phyloP scores from a whole-genome alignment of 2,329 filamentous ascomycete species.

The Hypoxylon sp. region DNA sequence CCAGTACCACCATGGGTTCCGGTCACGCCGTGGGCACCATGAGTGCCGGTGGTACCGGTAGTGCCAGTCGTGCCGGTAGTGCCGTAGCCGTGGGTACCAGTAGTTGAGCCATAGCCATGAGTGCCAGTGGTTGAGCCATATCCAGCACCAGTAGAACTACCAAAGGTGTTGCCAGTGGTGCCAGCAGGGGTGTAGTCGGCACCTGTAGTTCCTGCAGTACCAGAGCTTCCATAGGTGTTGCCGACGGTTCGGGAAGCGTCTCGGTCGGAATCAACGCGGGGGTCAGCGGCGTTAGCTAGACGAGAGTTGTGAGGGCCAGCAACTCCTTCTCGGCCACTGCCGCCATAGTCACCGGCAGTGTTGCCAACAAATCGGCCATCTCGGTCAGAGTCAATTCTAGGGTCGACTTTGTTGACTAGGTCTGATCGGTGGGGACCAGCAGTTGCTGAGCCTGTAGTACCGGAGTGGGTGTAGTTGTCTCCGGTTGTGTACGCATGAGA shows the following conservation, averaged over 20 bases:
- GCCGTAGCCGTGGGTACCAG: conserved; percentile 15
- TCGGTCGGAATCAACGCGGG: conserved; percentile 66
- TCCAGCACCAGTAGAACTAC: conserved; percentile 25
- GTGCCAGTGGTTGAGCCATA: conserved; percentile 50
- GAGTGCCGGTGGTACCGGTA: conserved; percentile 39
- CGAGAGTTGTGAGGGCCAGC: conserved; percentile 62
- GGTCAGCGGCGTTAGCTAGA: conserved; percentile 64
- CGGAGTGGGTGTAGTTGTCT: conserved; percentile 44
- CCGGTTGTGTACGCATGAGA: conserved; percentile 45
- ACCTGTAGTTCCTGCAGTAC: conserved; percentile 39
- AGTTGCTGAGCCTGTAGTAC: conserved; percentile 44
- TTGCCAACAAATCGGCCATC: conserved; percentile 49
- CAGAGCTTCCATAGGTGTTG: conserved; percentile 52
- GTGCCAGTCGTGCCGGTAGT: conserved; percentile 46
- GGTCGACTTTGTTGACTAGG: conserved; percentile 66
- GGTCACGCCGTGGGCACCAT: conserved; percentile 42
- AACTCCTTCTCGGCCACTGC: conserved; percentile 53
- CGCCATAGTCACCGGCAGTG: conserved; percentile 50
- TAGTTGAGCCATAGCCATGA: conserved; percentile 50
- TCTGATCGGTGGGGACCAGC: conserved; percentile 64
- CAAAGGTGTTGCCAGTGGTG: conserved; percentile 45
- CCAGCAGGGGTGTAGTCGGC: conserved; percentile 44
- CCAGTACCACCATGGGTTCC: conserved; percentile 46
- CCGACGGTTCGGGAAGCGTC: conserved; percentile 57
- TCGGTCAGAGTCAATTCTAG: conserved; percentile 68